Base-by-base conservation (phyloP, 345 rosid genomes). In the Linum trigynum region DNA sequence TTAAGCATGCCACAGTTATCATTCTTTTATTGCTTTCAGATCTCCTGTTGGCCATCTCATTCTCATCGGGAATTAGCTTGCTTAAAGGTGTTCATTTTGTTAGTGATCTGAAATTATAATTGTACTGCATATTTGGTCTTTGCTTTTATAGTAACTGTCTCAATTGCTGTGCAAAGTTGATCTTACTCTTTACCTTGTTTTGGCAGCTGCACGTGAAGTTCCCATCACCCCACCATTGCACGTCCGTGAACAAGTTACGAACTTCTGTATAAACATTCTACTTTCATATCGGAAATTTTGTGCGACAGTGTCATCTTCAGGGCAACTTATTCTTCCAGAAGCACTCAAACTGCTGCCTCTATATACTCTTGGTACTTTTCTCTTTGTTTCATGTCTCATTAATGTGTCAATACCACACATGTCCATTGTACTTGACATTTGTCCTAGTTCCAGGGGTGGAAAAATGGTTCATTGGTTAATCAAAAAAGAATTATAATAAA, bases 311-410 rank as follows among this genome's bases (percentile, higher is more conserved):
- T 85, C 96, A 65, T 86, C 96, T 62, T 69, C 91, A 9, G 99
- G 99, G 67, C 99, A 94, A 70, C 97, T 94, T 69, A 88, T 90
- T 77, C 96, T 94, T 66, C 97, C 99, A 15, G 99, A 94, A 80
- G 96, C 97, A 37, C 97, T 94, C 57, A 94, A 90, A 76, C 96
- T 94, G 74, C 83, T 88, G 68, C 97, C 99, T 68, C 74, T 94
- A 3, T 90, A 90, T 76, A 83, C 89, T 69, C 91, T 94, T 3
- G 99, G 99, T 94, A 90, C 66, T 7, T n/a, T 41, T 41, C 45
- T 8, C 45, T 41, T 41, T 41, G 38, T n/a, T 40, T 67, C 43
- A n/a, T 32, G 15, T 36, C 53, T 41, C 35, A 10, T 67, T 66
- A 3, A 1, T 67, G 56, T 55, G 17, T 70, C 45, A 8, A 41